These are phyloP conservation scores for Globisporangium nagaii DNA, from an alignment of 352 stramenopile species.

Conservation along the genomic window DNA sequence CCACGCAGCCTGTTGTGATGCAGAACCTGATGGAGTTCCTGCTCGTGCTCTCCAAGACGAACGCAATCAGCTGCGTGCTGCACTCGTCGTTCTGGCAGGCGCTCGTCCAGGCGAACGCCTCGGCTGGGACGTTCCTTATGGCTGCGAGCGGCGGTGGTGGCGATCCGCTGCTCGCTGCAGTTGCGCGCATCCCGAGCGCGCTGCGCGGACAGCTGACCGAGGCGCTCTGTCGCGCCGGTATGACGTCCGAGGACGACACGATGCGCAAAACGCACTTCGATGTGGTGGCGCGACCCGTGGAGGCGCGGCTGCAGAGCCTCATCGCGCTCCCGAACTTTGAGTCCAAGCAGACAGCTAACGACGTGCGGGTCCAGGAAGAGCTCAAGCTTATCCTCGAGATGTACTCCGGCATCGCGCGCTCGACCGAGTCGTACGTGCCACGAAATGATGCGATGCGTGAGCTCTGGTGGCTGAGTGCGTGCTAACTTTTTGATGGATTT, in stretches of 20 bases:
- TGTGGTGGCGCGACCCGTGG: slow-evolving; percentile 41
- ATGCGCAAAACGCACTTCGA: slow-evolving; percentile 49
- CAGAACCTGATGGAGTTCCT: slow-evolving; percentile 78
- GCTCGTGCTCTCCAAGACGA: slow-evolving; percentile 58
- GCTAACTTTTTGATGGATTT: not conserved
- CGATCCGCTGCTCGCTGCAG: slow-evolving; percentile 35
- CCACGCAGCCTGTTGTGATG: slow-evolving; percentile 78
- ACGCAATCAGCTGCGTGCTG: slow-evolving; percentile 53
- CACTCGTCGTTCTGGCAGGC: slow-evolving; percentile 57
- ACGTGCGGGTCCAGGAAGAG: slow-evolving; percentile 64
- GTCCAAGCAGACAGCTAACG: slow-evolving; percentile 55
- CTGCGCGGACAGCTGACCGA: slow-evolving; percentile 63
- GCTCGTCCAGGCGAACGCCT: slow-evolving; percentile 67
- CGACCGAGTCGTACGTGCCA: slow-evolving; percentile 58
- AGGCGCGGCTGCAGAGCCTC: slow-evolving; percentile 43
- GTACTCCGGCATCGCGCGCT: slow-evolving; percentile 72
- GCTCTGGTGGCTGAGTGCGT: not conserved
- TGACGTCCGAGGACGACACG: slow-evolving; percentile 42
- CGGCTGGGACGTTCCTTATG: slow-evolving; percentile 49
- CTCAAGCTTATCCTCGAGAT: slow-evolving; percentile 74
- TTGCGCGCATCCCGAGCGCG: slow-evolving; percentile 51
- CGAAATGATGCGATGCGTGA: no score
- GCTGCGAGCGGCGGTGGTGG: slow-evolving; percentile 3
- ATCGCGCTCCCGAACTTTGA: slow-evolving; percentile 51
- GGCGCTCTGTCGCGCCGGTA: slow-evolving; percentile 66